Conservation (phyloP, 257 asterid species). For the Solanum chaucha region DNA sequence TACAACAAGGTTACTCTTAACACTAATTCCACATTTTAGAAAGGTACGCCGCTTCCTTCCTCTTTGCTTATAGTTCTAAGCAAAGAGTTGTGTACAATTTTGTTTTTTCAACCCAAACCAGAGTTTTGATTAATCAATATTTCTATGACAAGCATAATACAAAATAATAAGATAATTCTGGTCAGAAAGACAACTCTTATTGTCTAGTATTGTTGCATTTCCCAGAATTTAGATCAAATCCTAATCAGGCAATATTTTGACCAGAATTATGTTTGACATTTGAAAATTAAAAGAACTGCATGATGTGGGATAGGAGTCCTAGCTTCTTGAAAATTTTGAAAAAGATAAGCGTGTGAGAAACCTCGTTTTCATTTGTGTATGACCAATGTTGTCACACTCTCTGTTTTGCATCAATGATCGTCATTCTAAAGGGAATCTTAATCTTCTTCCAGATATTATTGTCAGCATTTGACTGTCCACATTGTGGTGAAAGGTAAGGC, state of each 20-base stretch:
- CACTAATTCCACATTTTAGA: slow-evolving; percentile 84
- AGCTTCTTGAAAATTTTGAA: not conserved
- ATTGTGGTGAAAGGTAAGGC: slow-evolving; percentile 87
- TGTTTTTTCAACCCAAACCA: not conserved
- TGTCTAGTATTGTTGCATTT: not conserved
- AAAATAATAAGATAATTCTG: not conserved
- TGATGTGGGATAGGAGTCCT: not conserved
- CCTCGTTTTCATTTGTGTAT: not conserved
- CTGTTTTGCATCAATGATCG: not conserved
- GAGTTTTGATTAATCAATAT: not conserved
- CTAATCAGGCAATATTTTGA: not conserved
- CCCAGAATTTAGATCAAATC: not conserved
- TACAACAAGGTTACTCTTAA: slow-evolving; percentile 62
- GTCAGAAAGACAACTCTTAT: not conserved
- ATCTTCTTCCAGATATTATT: slow-evolving; percentile 54
- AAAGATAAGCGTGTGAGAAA: not conserved
- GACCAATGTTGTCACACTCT: not conserved
- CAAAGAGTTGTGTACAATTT: not conserved
- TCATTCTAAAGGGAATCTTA: not conserved
- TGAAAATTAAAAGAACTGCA: not conserved
- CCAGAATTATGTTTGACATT: not conserved
- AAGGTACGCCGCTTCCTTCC: slow-evolving; percentile 38
- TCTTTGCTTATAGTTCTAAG: not conserved
- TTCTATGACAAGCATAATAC: not conserved
- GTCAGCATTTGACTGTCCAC: slow-evolving; percentile 95